A percentile compares a stretch with the other conserved stretches of the same genome.
Conservation (phyloP, 345 rosid genomes). For the Citrus reticulata region DNA sequence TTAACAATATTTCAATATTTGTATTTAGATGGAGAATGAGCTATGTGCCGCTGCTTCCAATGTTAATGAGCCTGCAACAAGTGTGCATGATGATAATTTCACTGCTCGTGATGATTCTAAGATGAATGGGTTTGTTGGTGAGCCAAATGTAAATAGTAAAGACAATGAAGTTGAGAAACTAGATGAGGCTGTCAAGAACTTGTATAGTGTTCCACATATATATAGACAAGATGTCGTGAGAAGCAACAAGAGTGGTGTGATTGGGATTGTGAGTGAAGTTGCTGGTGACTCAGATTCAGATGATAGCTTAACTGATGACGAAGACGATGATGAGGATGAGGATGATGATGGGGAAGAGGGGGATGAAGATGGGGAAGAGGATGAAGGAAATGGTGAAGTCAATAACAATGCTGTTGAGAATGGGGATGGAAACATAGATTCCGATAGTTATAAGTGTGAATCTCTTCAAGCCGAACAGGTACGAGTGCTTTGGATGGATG, state of each 20-base stretch:
- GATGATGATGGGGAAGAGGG: constrained; percentile 25
- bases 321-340: constrained; percentile 37
- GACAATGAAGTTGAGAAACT: constrained; percentile 21
- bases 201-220: constrained; percentile 39
- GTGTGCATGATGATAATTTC: constrained; percentile 15
- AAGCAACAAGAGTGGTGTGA: constrained; percentile 43
- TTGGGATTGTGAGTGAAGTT: constrained; percentile 89
- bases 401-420: constrained; percentile 29
- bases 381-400: constrained; percentile 26
- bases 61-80: constrained; percentile 20
- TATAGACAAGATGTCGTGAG: constrained; percentile 83
- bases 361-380: constrained; percentile 14
- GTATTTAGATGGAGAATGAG: constrained; percentile 56
- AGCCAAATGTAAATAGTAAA: constrained; percentile 22
- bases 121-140: constrained; percentile 22
- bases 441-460: constrained; percentile 43
- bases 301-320: constrained; percentile 57
- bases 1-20: constrained; percentile 3
- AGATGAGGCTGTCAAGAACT: constrained; percentile 27
- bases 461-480: constrained; percentile 69
- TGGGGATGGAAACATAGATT: constrained; percentile 26
- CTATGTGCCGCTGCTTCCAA: constrained; percentile 32
- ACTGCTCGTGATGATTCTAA: constrained; percentile 22
- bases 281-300: constrained; percentile 96
- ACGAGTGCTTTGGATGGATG: constrained; percentile 88